Evolutionary conservation across 257 asterid genomes (phyloP).

Genomic region (Solanum bulbocastanum): DNA sequence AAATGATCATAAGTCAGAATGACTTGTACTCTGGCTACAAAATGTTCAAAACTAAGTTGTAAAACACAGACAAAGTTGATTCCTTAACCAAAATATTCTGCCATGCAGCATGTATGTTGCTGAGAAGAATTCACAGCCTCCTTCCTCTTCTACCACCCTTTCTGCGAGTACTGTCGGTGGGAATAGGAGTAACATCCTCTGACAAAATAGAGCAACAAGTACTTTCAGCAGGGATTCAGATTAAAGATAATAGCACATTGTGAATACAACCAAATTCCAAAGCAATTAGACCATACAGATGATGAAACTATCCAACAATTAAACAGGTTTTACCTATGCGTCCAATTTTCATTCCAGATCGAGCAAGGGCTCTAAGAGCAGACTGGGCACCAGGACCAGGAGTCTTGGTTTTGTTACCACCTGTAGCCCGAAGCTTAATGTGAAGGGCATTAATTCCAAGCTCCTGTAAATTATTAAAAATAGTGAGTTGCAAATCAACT

Average conservation of each 20-base stretch:
- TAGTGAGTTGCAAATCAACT: background rate
- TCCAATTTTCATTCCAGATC: slow-evolving; percentile 91
- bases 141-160: slow-evolving; percentile 77
- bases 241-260: background rate
- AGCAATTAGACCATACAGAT: background rate
- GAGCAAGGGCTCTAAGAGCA: slow-evolving; percentile 90
- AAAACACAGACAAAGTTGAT: slow-evolving; percentile 2
- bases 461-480: slow-evolving; percentile 32
- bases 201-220: background rate
- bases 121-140: slow-evolving; percentile 31
- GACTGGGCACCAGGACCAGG: slow-evolving; percentile 97
- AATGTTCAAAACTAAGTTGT: slow-evolving; percentile 1
- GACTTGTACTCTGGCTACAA: background rate
- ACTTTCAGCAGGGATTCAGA: background rate
- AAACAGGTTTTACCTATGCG: slow-evolving; percentile 54
- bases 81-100: background rate
- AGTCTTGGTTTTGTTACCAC: slow-evolving; percentile 91
- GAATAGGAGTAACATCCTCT: slow-evolving; percentile 75
- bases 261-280: background rate
- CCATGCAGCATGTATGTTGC: background rate
- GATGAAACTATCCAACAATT: background rate
- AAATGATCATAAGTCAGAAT: background rate
- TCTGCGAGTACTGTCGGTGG: slow-evolving; percentile 63
- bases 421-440: slow-evolving; percentile 84
- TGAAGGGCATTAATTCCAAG: slow-evolving; percentile 83